A percentile compares a stretch with the other conserved stretches of the same genome.
phyloP scores from a whole-genome alignment of 2,329 filamentous ascomycete species.

The Ophiocordyceps robertsii region DNA sequence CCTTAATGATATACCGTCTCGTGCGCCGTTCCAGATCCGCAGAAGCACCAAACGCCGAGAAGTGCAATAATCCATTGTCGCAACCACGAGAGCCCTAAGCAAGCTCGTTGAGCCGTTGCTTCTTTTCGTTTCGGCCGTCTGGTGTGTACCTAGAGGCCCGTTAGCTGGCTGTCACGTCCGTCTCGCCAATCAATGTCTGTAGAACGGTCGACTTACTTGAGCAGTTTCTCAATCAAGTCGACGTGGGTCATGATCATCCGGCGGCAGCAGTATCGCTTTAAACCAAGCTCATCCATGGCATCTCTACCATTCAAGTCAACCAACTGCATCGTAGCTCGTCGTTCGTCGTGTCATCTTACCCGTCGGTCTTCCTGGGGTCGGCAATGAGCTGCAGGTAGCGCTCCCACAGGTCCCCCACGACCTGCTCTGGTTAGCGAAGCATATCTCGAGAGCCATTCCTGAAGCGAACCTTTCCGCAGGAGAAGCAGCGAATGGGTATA shows the following conservation, averaged over 20 bases:
- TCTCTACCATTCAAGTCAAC: constrained; percentile 44
- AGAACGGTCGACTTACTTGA: constrained; percentile 52
- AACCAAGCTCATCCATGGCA: constrained; percentile 87
- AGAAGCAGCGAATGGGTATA: constrained; percentile 97
- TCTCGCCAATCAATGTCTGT: neutral
- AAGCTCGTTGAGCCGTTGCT: constrained; percentile 26
- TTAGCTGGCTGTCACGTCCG: neutral
- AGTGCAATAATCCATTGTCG: constrained; percentile 12
- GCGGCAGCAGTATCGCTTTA: constrained; percentile 94
- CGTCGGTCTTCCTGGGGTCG: constrained; percentile 53
- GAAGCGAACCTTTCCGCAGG: constrained; percentile 76
- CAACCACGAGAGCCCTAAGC: constrained; percentile 9
- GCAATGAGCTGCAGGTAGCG: constrained; percentile 83
- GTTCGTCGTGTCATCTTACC: constrained; percentile 28
- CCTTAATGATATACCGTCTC: constrained; percentile 4
- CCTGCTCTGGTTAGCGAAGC: constrained; percentile 40
- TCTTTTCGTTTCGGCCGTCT: constrained; percentile 50
- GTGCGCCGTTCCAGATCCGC: constrained; percentile 13
- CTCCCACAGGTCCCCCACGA: constrained; percentile 96
- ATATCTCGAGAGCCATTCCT: constrained; percentile 2
- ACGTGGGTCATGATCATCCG: constrained; percentile 99
- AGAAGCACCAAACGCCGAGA: constrained; percentile 18
- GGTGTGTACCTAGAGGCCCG: constrained; percentile 39
- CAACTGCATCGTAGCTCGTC: neutral
- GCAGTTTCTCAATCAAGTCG: constrained; percentile 94